Evolutionary conservation across 176 grass and related monocot genomes (phyloP), one percentile per base, ranked within the genome.

Genomic region (Pharus latifolius): DNA sequence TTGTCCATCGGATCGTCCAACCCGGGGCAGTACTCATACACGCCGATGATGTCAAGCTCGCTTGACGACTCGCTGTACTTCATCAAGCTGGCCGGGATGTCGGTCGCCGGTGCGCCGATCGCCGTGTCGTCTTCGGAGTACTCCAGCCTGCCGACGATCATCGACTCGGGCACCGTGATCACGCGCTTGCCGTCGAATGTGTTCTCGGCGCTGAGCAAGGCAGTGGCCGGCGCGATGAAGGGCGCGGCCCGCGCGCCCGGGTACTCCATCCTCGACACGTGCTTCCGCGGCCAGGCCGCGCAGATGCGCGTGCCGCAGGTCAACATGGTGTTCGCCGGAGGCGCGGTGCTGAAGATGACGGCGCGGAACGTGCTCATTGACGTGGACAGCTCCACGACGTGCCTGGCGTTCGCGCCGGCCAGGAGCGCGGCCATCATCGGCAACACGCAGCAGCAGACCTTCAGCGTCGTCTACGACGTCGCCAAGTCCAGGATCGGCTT

Each of bases 21-120:
- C 62, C 28, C 79, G 10, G 85, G 82, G 3, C 72, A 55, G 27
- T 89, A 81, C 85, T 67, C 88, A 26, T 96, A 86, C 88, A 92
- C 92, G 47, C 85, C 88, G 8, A 76, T 96, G 85, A 62, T 59
- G 10, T 65, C 80, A 5, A 92, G 80, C 85, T 69, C 80, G 0
- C 78, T 92, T 7, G 85, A 96, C 56, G 69, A 84, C 70, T 83
- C 92, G 47, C 83, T 96, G 70, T 96, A 92, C 80, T 96, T 96
- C 83, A 60, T 96, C 67, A 77, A 79, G 64, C 53, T 96, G 3
- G 44, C 88, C 1, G 75, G 86, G 63, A 89, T 96, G 25, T 71
- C 80, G 0, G 92, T 92, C 0, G 81, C 70, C 13, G 83, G 88
- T 7, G 75, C 7, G 16, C 5, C 75, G 25, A 60, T 91, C 3